Base-by-base conservation (phyloP, 23 red algal species). In the Gracilaria domingensis region DNA sequence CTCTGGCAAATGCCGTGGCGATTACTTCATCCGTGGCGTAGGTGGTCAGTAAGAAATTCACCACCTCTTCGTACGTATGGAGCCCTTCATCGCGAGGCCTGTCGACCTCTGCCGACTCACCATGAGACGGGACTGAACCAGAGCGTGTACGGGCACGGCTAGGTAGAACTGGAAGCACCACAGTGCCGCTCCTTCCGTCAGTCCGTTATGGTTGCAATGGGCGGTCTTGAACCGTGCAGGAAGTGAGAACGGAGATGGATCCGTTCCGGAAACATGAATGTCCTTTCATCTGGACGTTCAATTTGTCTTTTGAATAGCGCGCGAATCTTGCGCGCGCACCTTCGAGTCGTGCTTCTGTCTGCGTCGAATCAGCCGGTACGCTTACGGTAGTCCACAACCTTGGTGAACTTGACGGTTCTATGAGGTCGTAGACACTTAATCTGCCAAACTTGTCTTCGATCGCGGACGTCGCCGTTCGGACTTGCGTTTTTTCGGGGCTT, bases 161-260 rank as follows among this genome's bases (percentile, higher is more conserved):
- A n/a, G n/a, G n/a, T n/a, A n/a, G n/a, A n/a, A n/a, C n/a, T n/a
- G n/a, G n/a, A n/a, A 57, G 53, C 53, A 62, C 44, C 79, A 83
- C 48, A 83, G 28, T 12, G 57, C 28, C 20, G 59, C 56, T 29
- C 56, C 0, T 50, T 86, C 12, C 30, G 32, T 38, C 42, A 86
- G 45, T 35, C 59, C 45, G 60, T 86, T 86, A 28, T 67, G 21
- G 59, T 70, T 55, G 18, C 82, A 86, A 44, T n/a, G n/a, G n/a
- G 82, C 57, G 33, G 34, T n/a, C n/a, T n/a, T n/a, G n/a, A n/a
- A n/a, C n/a, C n/a, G n/a, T n/a, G n/a, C n/a, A n/a, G n/a, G n/a
- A 86, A 69, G 26, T 56, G 8, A 86, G 37, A 32, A 86, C 64
- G 42, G 82, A 34, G 26, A 86, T 86, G 18, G 82, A 0, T 21